Conservation (phyloP, 345 rosid genomes). For the Cochlearia excelsa region DNA sequence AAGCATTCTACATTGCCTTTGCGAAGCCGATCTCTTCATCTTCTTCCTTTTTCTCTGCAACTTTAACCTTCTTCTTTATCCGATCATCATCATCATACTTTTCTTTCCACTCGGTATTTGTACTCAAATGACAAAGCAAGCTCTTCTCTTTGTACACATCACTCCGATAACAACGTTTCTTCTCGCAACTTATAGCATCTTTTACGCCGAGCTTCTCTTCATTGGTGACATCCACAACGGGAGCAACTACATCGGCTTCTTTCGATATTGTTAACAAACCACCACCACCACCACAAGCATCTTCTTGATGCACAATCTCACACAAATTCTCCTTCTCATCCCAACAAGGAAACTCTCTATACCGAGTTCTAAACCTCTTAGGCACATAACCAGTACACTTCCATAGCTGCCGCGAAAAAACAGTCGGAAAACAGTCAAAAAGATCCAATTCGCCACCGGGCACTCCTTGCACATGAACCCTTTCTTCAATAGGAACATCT, state of each 20-base stretch:
- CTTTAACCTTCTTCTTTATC: conserved; percentile 60
- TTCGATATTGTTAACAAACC: conserved; percentile 74
- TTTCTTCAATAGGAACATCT: conserved; percentile 73
- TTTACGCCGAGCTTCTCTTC: conserved; percentile 16
- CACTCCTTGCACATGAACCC: conserved; percentile 88
- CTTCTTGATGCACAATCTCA: conserved; percentile 44
- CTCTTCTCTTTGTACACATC: conserved; percentile 53
- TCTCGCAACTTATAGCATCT: conserved; percentile 41
- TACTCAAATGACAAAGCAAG: conserved; percentile 51
- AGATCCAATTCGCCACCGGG: conserved; percentile 90
- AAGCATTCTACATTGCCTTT: no score
- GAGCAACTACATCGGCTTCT: conserved; percentile 49
- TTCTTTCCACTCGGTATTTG: conserved; percentile 63
- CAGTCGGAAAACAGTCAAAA: conserved; percentile 63
- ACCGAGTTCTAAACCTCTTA: conserved; percentile 80
- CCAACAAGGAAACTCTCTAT: conserved; percentile 71
- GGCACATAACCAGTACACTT: conserved; percentile 92
- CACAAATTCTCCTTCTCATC: conserved; percentile 44
- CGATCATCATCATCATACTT: conserved; percentile 50
- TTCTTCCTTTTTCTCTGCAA: conserved; percentile 42
- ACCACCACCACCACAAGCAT: conserved; percentile 65
- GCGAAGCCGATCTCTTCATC: conserved; percentile 40
- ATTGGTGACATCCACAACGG: conserved; percentile 38
- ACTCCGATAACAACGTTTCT: conserved; percentile 44
- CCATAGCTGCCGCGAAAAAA: conserved; percentile 78